Evolutionary conservation across 192 early-diverging fungal genomes (phyloP), one percentile per base, ranked within the genome.

Genomic region (Linnemannia schmuckeri): DNA sequence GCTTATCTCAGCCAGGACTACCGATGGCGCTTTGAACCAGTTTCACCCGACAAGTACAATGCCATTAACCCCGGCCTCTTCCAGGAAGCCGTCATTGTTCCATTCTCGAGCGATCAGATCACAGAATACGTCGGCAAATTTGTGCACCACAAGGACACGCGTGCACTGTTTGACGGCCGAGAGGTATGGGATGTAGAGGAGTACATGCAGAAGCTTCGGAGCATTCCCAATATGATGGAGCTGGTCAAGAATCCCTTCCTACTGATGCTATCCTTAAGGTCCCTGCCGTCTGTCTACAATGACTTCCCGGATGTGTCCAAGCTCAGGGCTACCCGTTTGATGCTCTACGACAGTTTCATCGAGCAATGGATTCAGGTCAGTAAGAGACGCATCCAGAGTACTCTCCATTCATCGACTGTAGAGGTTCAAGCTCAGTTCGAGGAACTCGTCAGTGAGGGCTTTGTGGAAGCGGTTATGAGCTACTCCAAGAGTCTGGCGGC

Each of bases 191-290:
- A 40, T 27, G n/a, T 22, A 4, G 38, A 33, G 10, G 69, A 70
- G 35, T 70, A 70, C 33, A 70, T 70, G 69, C 4, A 40, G 17
- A 70, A 70, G 69, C 69, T 70, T 10, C 13, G 15, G 69, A 38
- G 35, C 17, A 70, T 70, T 40, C 35, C 69, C 69, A 70, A 70
- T 17, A 38, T 70, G 38, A 38, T 70, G 69, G 69, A 70, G 20
- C 33, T 70, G 33, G 69, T 70, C 69, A 70, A 70, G 37, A 70
- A 70, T 15, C 69, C 69, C 0, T 70, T 70, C 20, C 69, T 70
- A 20, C 33, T 70, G 17, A 20, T 27, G 69, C 35, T 70, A 17
- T 70, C 69, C 30, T 13, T 70, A 7, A 70, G 24, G 38, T 17
- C 69, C 0, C 17, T 70, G 9, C 69, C 69, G 6, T 38, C 35